These are phyloP conservation scores for Fusarium humuli DNA, from an alignment of 2,329 filamentous ascomycete species.

Conservation along the genomic window DNA sequence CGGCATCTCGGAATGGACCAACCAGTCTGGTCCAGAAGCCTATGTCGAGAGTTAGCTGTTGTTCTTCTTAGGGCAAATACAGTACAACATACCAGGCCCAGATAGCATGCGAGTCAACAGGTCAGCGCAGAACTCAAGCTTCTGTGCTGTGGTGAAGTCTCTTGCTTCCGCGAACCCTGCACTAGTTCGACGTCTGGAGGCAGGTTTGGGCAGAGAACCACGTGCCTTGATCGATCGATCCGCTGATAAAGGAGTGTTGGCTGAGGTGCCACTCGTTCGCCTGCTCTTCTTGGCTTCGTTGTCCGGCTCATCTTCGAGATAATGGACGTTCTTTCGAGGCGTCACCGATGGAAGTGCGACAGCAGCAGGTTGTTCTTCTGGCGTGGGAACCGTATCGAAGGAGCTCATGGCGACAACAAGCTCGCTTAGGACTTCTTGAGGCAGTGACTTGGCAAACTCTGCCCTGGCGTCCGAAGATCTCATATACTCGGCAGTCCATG, in stretches of 20 bases:
- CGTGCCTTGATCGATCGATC: constrained; percentile 46
- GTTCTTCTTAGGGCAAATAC: background rate
- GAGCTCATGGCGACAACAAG: constrained; percentile 72
- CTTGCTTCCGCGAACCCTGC: constrained; percentile 49
- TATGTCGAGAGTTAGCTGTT: constrained; percentile 44
- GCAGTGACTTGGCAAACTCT: constrained; percentile 70
- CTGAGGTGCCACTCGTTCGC: constrained; percentile 49
- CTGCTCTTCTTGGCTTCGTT: constrained; percentile 58
- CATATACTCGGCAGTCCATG: constrained; percentile 74
- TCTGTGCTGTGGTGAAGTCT: constrained; percentile 55
- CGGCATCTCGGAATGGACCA: constrained; percentile 70
- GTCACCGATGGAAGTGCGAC: constrained; percentile 30
- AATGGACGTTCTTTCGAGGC: constrained; percentile 61
- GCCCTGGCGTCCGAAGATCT: constrained; percentile 65
- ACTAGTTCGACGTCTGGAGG: constrained; percentile 52
- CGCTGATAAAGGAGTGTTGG: constrained; percentile 23
- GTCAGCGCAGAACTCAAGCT: constrained; percentile 69
- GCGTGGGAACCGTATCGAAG: constrained; percentile 56
- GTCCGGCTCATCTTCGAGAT: constrained; percentile 59
- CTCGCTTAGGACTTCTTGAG: constrained; percentile 71
- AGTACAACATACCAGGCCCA: constrained; percentile 62
- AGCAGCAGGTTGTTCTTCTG: constrained; percentile 42
- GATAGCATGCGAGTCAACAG: constrained; percentile 70
- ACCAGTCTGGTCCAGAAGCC: constrained; percentile 76
- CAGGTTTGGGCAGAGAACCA: constrained; percentile 51